Evolutionary conservation across 2,329 filamentous ascomycete genomes (phyloP), one percentile per base, ranked within the genome.

Genomic region (Aspergillus bombycis): DNA sequence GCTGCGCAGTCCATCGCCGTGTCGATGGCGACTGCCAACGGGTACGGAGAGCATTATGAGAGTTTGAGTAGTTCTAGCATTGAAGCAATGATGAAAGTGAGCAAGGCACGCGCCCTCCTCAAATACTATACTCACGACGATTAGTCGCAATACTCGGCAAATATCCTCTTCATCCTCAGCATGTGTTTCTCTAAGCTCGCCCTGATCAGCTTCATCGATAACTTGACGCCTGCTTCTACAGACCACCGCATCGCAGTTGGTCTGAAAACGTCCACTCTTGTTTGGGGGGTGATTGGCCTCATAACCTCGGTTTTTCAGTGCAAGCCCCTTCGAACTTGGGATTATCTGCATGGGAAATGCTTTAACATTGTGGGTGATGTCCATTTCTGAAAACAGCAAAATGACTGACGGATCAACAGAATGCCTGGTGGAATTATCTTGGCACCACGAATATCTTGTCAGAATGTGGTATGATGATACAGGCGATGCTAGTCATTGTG

Each of bases 371-470:
- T 74, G 65, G 30, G 67, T 28, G 6, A 34, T 7, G 3, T 28
- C 23, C 16, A 16, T 30, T 11, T 16, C 46, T 23, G 45, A 16
- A 8, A 4, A 11, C 45, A 10, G 23, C 28, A 6, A 23, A 26
- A 48, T 38, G 4, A 12, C 16, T 30, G n/a, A 16, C 2, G 28
- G 4, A 28, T 46, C 4, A 56, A 23, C 21, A 73, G 71, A 28
- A 45, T 46, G 65, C 65, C 10, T 73, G 71, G 67, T 73, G 70
- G 66, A 67, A 67, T 21, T 74, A 70, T 41, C 68, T 72, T n/a
- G 67, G 67, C 26, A 36, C 70, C 28, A 63, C 70, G 14, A 72
- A 72, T 48, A 70, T 75, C 7, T n/a, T 73, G 21, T 69, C 68
- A 0, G 73, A 75, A 26, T 46, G 57, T 11, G 67, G 62, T 11